A percentile compares a stretch with the other conserved stretches of the same genome.
These are phyloP conservation scores for Dipteronia dyeriana DNA, from an alignment of 345 rosid species.

Conservation along the genomic window DNA sequence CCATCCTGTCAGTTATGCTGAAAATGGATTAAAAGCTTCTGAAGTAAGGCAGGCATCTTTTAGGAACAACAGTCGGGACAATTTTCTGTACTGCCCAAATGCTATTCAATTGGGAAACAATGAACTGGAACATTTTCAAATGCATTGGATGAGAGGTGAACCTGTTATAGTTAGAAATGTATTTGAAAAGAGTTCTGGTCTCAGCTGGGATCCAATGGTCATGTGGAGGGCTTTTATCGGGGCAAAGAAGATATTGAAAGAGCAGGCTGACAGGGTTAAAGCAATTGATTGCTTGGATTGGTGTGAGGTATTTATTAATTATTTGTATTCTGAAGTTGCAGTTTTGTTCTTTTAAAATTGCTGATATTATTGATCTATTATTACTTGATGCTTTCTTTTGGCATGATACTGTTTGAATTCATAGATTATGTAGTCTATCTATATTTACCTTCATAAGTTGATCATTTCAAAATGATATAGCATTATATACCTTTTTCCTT, in stretches of 20 bases:
- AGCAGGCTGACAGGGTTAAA: constrained; percentile 43
- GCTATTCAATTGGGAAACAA: constrained; percentile 35
- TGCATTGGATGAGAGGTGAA: constrained; percentile 63
- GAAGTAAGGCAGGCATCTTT: constrained; percentile 49
- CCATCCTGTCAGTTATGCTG: constrained; percentile 18
- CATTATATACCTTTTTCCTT: too few relatives aligned
- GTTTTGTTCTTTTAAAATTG: constrained; percentile 1
- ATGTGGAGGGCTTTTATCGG: constrained; percentile 63
- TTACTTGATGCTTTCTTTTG: not conserved
- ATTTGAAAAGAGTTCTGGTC: constrained; percentile 48
- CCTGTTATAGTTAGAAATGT: constrained; percentile 55
- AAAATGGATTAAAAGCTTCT: constrained; percentile 17
- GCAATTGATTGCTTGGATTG: constrained; percentile 61
- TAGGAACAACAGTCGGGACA: constrained; percentile 43
- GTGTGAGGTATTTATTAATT: constrained; percentile 46
- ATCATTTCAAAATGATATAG: not conserved
- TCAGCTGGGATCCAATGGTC: constrained; percentile 76
- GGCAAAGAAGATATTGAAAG: constrained; percentile 41
- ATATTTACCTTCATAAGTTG: not conserved
- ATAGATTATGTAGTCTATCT: not conserved
- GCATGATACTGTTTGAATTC: not conserved
- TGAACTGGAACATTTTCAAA: constrained; percentile 49
- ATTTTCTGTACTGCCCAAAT: constrained; percentile 51
- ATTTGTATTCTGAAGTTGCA: constrained; percentile 17
- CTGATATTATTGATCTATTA: not conserved